Conservation (phyloP, 306 rosid species). For the Ziziphus jujuba region DNA sequence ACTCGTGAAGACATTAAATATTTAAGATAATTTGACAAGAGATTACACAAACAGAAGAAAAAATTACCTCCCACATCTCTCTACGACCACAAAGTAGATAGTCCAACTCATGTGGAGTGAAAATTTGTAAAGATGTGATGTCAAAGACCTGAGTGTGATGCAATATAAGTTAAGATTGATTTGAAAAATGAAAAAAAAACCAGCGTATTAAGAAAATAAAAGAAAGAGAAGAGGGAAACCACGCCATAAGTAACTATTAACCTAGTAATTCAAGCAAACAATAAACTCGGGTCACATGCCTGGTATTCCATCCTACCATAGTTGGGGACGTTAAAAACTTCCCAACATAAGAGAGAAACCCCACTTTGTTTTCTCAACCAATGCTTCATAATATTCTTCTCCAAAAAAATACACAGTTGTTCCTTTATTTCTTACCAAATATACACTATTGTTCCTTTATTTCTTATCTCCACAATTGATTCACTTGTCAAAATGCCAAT, state of each 20-base stretch:
- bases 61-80: conserved; percentile 92
- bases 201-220: background rate
- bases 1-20: background rate
- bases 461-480: background rate
- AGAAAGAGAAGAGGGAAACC: background rate
- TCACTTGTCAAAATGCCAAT: background rate
- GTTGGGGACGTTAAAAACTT: background rate
- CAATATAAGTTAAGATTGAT: conserved; percentile 8
- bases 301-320: background rate
- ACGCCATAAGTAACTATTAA: background rate
- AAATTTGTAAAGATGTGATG: conserved; percentile 72
- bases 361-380: too few species aligned
- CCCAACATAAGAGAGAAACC: background rate
- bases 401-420: too few species aligned
- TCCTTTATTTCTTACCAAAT: background rate
- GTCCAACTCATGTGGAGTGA: conserved; percentile 88
- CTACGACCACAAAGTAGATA: conserved; percentile 92
- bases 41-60: background rate
- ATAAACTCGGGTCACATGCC: background rate
- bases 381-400: background rate
- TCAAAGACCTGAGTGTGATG: conserved; percentile 74
- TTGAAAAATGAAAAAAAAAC: background rate
- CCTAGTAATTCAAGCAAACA: background rate
- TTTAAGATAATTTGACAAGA: background rate
- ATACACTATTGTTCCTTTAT: background rate